Conservation (phyloP, 495 filamentous ascomycete genomes). For the Aspergillus indologenus region DNA sequence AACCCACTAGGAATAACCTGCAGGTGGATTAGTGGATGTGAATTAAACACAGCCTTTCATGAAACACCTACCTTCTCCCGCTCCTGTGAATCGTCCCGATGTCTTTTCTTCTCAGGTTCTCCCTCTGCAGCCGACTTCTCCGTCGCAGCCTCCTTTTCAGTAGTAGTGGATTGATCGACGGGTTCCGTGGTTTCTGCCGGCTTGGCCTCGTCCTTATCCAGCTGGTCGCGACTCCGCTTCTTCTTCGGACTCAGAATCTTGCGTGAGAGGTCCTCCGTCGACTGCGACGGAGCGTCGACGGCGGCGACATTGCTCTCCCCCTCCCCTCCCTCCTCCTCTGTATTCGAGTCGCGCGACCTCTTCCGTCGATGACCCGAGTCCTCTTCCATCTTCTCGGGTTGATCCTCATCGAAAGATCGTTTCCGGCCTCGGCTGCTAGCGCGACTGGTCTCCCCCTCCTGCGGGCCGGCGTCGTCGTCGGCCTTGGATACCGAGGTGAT, state of each 20-base stretch:
- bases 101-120: slow-evolving; percentile 47
- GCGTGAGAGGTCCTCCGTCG: slow-evolving; percentile 1
- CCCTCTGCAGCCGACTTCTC: slow-evolving; percentile 23
- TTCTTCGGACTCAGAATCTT: slow-evolving; percentile 41
- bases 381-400: slow-evolving; percentile 29
- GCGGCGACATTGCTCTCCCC: slow-evolving; percentile 9
- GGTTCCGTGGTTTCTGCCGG: slow-evolving; percentile 16
- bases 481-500: slow-evolving; percentile 42
- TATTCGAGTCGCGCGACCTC: slow-evolving; percentile 43
- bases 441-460: slow-evolving; percentile 19
- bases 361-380: slow-evolving; percentile 37
- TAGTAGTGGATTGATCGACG: slow-evolving; percentile 23
- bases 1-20: slow-evolving; percentile 50
- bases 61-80: slow-evolving; percentile 21
- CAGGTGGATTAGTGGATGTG: slow-evolving; percentile 3
- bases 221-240: slow-evolving; percentile 52
- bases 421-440: slow-evolving; percentile 48
- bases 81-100: slow-evolving; percentile 45
- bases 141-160: slow-evolving; percentile 12
- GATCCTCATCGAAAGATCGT: slow-evolving; percentile 53
- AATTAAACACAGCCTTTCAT: not conserved
- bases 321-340: slow-evolving; percentile 19
- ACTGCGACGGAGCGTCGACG: slow-evolving; percentile 4
- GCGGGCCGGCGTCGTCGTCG: not conserved
- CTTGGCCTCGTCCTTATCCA: slow-evolving; percentile 41